Evolutionary conservation across 768 basidiomycete genomes (phyloP).

Genomic region (Rhodosporidiobolus sp.): DNA sequence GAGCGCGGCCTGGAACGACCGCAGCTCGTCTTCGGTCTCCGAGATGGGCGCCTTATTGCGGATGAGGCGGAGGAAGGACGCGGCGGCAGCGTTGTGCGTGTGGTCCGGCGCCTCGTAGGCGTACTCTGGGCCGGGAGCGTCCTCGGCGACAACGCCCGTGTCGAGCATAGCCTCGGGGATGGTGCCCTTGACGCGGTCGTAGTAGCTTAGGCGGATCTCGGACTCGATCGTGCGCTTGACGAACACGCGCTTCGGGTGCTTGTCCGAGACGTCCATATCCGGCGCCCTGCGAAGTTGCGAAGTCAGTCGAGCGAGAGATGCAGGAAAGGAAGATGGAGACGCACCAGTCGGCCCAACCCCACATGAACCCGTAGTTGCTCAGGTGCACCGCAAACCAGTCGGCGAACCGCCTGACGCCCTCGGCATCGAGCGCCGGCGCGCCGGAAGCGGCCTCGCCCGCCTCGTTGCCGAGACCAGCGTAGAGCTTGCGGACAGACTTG

Average conservation of each 20-base stretch:
- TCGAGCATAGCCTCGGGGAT: constrained; percentile 81
- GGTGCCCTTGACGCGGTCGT: constrained; percentile 84
- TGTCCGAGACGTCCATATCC: constrained; percentile 67
- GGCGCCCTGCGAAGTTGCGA: constrained; percentile 62
- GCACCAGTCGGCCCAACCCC: constrained; percentile 99
- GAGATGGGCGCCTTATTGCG: constrained; percentile 63
- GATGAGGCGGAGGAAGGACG: constrained; percentile 71
- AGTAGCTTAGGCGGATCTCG: constrained; percentile 86
- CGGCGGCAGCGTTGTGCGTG: constrained; percentile 74
- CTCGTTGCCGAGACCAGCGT: constrained; percentile 71
- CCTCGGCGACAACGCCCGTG: constrained; percentile 61
- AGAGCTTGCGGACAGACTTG: constrained; percentile 86
- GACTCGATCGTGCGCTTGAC: constrained; percentile 81
- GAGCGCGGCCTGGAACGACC: constrained; percentile 68
- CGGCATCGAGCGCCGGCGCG: constrained; percentile 62
- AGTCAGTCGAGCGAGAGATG: not conserved
- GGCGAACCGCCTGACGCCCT: constrained; percentile 72
- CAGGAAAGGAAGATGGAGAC: constrained; percentile 43
- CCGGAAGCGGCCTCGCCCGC: not conserved
- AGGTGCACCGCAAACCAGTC: constrained; percentile 97
- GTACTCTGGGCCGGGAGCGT: constrained; percentile 73
- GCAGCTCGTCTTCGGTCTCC: constrained; percentile 74
- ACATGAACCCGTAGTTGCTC: constrained; percentile 95
- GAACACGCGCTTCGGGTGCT: constrained; percentile 84
- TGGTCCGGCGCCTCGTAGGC: constrained; percentile 75